phyloP scores from a whole-genome alignment of 176 grass and related monocot species.

The Secale cereale region DNA sequence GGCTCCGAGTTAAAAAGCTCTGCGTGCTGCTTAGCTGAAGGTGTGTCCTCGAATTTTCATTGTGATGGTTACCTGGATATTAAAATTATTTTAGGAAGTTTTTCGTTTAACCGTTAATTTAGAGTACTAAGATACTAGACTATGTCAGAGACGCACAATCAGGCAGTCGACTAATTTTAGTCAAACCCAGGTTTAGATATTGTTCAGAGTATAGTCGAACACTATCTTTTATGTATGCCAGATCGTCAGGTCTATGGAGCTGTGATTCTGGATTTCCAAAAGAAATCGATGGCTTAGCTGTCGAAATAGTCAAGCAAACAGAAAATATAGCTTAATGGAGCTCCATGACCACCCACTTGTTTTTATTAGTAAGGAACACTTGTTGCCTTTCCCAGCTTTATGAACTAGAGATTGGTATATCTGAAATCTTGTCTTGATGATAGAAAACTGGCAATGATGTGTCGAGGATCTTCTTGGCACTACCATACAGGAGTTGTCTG shows the following conservation, averaged over 20 bases:
- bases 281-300: not conserved
- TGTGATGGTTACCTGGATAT: too few relatives aligned
- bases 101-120: not conserved
- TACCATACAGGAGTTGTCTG: not conserved
- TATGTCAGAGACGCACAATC: not conserved
- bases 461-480: not conserved
- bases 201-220: not conserved
- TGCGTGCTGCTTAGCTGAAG: too few relatives aligned
- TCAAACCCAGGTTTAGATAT: not conserved
- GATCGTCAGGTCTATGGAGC: not conserved
- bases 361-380: not conserved
- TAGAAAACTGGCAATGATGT: not conserved
- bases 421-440: not conserved
- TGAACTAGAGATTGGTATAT: not conserved
- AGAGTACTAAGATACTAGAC: not conserved
- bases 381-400: not conserved
- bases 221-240: not conserved
- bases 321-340: slow-evolving; percentile 3
- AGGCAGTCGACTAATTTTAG: not conserved
- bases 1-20: too few relatives aligned
- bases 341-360: not conserved
- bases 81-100: not conserved
- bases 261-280: not conserved
- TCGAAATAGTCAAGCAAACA: not conserved
- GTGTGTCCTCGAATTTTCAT: too few relatives aligned